These are phyloP conservation scores for Recurvomyces mirabilis DNA, from an alignment of 495 filamentous ascomycete species.

Conservation along the genomic window DNA sequence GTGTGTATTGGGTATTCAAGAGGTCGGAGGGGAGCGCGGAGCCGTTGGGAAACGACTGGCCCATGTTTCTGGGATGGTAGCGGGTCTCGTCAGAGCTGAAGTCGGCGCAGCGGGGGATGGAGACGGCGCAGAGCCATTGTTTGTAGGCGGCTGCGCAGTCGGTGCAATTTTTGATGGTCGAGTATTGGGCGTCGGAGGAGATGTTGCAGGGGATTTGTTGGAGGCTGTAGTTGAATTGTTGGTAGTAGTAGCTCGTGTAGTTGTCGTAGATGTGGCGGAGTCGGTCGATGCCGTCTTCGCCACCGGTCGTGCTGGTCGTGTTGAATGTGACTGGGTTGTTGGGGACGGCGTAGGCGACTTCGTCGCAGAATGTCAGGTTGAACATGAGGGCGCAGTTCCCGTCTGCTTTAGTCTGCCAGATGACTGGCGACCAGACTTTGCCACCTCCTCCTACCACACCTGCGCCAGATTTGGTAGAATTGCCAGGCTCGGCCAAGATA, in stretches of 20 bases:
- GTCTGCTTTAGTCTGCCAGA: slow-evolving; percentile 63
- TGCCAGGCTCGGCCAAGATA: slow-evolving; percentile 54
- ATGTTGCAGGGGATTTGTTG: slow-evolving; percentile 79
- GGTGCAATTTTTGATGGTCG: slow-evolving; percentile 59
- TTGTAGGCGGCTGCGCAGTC: slow-evolving; percentile 77
- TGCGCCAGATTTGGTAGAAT: slow-evolving; percentile 38
- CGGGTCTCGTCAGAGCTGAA: slow-evolving; percentile 45
- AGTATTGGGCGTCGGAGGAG: slow-evolving; percentile 58
- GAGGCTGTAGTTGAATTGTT: slow-evolving; percentile 69
- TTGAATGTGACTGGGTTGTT: slow-evolving; percentile 44
- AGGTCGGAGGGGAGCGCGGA: slow-evolving; percentile 33
- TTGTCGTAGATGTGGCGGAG: slow-evolving; percentile 38
- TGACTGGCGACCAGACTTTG: slow-evolving; percentile 53
- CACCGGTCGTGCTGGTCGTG: too few relatives aligned
- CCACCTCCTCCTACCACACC: slow-evolving; percentile 55
- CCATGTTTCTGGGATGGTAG: slow-evolving; percentile 58
- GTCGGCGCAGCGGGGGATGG: slow-evolving; percentile 83
- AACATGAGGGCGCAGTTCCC: slow-evolving; percentile 74
- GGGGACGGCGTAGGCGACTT: slow-evolving; percentile 84
- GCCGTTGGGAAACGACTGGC: slow-evolving; percentile 19
- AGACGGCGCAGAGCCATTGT: slow-evolving; percentile 86
- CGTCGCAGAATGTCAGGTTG: slow-evolving; percentile 71
- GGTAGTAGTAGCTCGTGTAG: slow-evolving; percentile 24
- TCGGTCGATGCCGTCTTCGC: too few relatives aligned
- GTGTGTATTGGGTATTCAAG: slow-evolving; percentile 24